Conservation (phyloP, 2,329 filamentous ascomycete species). For the Ophiosphaerella herpotricha region DNA sequence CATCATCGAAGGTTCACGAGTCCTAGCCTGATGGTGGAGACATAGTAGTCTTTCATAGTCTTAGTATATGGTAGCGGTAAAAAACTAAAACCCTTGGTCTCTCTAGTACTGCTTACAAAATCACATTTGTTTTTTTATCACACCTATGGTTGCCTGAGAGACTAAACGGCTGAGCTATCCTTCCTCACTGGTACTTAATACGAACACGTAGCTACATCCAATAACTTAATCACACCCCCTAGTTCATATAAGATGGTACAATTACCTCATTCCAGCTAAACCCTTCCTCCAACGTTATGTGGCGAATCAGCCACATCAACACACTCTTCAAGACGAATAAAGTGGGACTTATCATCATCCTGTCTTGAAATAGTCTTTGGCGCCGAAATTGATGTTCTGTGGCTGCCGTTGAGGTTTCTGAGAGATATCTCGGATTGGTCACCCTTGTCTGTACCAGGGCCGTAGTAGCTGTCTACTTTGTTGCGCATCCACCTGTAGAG, state of each 20-base stretch:
- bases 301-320: conserved; percentile 4
- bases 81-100: no score
- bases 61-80: no score
- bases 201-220: neutral
- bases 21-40: neutral
- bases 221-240: neutral
- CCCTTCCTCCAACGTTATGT: neutral
- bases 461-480: neutral
- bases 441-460: neutral
- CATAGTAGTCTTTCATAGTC: neutral
- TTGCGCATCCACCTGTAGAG: conserved; percentile 1
- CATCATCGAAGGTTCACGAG: neutral
- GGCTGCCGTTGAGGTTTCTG: neutral
- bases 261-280: conserved; percentile 3
- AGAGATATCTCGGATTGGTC: neutral
- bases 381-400: neutral
- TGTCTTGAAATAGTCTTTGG: neutral
- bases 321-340: conserved; percentile 1
- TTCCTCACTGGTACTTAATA: no score
- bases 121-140: no score
- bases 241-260: neutral
- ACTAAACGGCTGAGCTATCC: no score
- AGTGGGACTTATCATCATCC: conserved; percentile 1
- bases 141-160: no score
- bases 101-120: no score